Conservation (phyloP, 1,284 basidiomycete genomes). For the Cystobasidium slooffiae region DNA sequence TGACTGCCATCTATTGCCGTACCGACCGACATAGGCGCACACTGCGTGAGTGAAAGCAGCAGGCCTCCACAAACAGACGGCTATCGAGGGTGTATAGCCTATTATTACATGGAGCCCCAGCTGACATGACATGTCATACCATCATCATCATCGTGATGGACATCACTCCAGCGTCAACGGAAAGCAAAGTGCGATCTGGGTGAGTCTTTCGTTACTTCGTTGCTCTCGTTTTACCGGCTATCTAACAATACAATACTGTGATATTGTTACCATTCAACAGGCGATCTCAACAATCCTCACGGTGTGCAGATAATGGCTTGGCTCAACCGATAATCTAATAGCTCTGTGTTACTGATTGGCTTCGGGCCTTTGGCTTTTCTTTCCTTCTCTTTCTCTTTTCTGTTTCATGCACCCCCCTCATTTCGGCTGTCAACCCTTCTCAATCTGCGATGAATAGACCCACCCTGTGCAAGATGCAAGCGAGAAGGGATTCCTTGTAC, state of each 20-base stretch:
- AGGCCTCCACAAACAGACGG: not conserved
- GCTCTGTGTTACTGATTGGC: too few relatives aligned
- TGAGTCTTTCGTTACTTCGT: not conserved
- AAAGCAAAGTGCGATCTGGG: slow-evolving; percentile 43
- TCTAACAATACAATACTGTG: too few relatives aligned
- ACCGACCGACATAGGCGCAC: slow-evolving; percentile 26
- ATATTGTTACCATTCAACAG: slow-evolving; percentile 1
- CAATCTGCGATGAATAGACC: slow-evolving; percentile 47
- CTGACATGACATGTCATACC: slow-evolving; percentile 9
- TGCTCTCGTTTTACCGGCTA: too few relatives aligned
- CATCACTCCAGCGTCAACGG: slow-evolving; percentile 12
- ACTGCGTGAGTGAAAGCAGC: slow-evolving; percentile 29
- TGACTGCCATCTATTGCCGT: not conserved
- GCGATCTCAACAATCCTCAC: slow-evolving; percentile 40
- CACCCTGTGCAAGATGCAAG: slow-evolving; percentile 59
- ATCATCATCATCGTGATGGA: not conserved
- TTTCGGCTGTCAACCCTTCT: slow-evolving; percentile 52
- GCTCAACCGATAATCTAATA: too few relatives aligned
- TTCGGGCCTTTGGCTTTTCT: not conserved
- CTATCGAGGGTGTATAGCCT: slow-evolving; percentile 1
- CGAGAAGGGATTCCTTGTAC: slow-evolving; percentile 59
- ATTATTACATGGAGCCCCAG: slow-evolving; percentile 4
- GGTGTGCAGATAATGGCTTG: slow-evolving; percentile 1
- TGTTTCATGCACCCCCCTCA: not conserved
- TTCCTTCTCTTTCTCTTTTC: not conserved